These are phyloP conservation scores for Wickerhamiella nectarea DNA, from an alignment of 805 yeast species.

Conservation along the genomic window DNA sequence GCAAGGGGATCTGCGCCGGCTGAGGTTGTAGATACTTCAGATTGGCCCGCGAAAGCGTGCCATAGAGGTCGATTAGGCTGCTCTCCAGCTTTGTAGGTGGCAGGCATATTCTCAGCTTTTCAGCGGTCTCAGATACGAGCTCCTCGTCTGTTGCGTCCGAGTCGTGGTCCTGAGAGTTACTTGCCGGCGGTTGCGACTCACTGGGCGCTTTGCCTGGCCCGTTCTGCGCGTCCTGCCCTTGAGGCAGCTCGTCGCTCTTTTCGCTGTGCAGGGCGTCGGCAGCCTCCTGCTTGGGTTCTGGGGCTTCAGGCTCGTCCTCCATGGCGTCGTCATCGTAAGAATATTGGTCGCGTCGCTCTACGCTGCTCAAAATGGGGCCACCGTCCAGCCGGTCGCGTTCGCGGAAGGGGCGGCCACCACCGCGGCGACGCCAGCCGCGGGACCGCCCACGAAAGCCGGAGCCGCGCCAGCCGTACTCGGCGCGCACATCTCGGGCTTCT, in stretches of 20 bases:
- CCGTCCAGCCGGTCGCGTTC: background rate
- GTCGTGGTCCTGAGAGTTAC: background rate
- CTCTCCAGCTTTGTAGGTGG: conserved; percentile 6
- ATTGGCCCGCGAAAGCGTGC: background rate
- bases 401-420: conserved; percentile 5
- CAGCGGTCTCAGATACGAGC: background rate
- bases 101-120: background rate
- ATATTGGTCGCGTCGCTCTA: no score
- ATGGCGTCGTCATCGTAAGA: background rate
- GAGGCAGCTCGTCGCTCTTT: no score
- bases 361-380: background rate
- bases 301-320: background rate
- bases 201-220: no score
- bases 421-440: conserved; percentile 8
- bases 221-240: no score
- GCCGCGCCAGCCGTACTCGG: conserved; percentile 8
- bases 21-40: no score
- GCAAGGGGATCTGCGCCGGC: no score
- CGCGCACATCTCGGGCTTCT: conserved; percentile 7
- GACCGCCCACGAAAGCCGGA: conserved; percentile 3
- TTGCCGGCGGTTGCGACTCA: no score
- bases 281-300: no score
- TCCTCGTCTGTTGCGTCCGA: conserved; percentile 7
- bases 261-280: no score
- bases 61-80: conserved; percentile 2